phyloP scores from a whole-genome alignment of 495 filamentous ascomycete species.

The Tuber melanosporum region DNA sequence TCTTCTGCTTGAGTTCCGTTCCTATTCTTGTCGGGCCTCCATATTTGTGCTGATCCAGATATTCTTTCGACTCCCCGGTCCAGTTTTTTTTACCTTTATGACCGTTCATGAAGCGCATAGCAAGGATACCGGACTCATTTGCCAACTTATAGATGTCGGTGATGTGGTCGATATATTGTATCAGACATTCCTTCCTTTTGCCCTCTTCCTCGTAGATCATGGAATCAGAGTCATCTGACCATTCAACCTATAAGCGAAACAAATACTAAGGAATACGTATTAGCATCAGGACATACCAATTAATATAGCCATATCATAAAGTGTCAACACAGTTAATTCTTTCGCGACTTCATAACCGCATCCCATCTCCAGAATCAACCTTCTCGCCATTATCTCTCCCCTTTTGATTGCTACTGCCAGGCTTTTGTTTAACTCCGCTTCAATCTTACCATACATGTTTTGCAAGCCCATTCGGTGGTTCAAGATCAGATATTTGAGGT shows the following conservation, averaged over 20 bases:
- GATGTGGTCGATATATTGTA: slow-evolving; percentile 54
- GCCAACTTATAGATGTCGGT: slow-evolving; percentile 58
- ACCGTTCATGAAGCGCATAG: slow-evolving; percentile 62
- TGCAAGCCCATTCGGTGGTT: background rate
- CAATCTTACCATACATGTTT: background rate
- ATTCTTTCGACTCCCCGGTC: slow-evolving; percentile 2
- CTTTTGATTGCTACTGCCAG: background rate
- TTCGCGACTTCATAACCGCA: slow-evolving; percentile 15
- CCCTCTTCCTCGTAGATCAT: slow-evolving; percentile 56
- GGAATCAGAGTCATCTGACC: slow-evolving; percentile 58
- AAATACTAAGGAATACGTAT: background rate
- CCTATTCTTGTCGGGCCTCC: slow-evolving; percentile 61
- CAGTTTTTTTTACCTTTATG: slow-evolving; percentile 49
- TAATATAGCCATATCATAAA: slow-evolving; percentile 28
- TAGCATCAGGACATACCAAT: slow-evolving; percentile 14
- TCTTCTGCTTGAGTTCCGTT: slow-evolving; percentile 53
- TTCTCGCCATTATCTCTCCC: background rate
- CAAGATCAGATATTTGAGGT: too few species aligned
- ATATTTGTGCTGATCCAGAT: slow-evolving; percentile 51
- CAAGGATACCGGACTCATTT: slow-evolving; percentile 56
- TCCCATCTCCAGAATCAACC: background rate
- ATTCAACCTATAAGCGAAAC: too few species aligned
- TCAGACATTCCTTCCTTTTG: slow-evolving; percentile 55
- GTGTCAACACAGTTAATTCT: slow-evolving; percentile 14
- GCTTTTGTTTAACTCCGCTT: background rate